A percentile compares a stretch with the other conserved stretches of the same genome.
These are phyloP conservation scores for Microcyclosporella mali DNA, from an alignment of 2,329 filamentous ascomycete genomes.

Conservation along the genomic window DNA sequence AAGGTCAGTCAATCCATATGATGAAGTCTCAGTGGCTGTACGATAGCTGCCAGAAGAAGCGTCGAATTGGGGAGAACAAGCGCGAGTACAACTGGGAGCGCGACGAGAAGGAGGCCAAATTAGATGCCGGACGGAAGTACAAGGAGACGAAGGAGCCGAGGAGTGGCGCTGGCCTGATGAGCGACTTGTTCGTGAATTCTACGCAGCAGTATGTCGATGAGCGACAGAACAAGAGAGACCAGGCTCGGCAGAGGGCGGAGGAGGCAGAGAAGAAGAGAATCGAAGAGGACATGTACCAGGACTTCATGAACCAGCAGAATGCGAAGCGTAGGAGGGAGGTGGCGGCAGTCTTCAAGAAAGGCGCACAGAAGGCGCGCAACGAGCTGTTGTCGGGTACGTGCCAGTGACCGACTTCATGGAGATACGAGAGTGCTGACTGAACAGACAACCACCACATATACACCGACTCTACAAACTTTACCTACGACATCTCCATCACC, in stretches of 20 bases:
- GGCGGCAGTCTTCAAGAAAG: slow-evolving; percentile 19
- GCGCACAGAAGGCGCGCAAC: slow-evolving; percentile 23
- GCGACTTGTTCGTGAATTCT: slow-evolving; percentile 34
- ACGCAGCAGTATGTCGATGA: slow-evolving; percentile 18
- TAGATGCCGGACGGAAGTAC: neutral
- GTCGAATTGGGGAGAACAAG: slow-evolving; percentile 29
- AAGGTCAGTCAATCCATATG: slow-evolving; percentile 26
- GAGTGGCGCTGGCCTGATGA: slow-evolving; percentile 16
- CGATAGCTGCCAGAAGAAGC: slow-evolving; percentile 40
- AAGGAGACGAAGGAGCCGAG: slow-evolving; percentile 17
- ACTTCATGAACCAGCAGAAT: slow-evolving; percentile 13
- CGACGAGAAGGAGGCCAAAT: neutral
- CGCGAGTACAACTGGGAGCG: slow-evolving; percentile 28
- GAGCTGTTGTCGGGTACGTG: slow-evolving; percentile 33
- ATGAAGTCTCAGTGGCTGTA: slow-evolving; percentile 43
- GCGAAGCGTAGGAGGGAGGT: slow-evolving; percentile 5
- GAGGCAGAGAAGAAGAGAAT: slow-evolving; percentile 28
- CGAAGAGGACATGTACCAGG: slow-evolving; percentile 21
- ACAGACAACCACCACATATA: slow-evolving; percentile 60
- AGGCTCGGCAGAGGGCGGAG: slow-evolving; percentile 16
- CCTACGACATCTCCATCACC: slow-evolving; percentile 57
- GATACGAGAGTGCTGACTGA: slow-evolving; percentile 4
- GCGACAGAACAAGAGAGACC: slow-evolving; percentile 30
- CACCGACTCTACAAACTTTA: slow-evolving; percentile 55
- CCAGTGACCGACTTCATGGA: neutral